Percentiles rank a stretch among this genome's conserved stretches.
phyloP scores from a whole-genome alignment of 2,329 filamentous ascomycete species.

The Polytolypa hystricis region DNA sequence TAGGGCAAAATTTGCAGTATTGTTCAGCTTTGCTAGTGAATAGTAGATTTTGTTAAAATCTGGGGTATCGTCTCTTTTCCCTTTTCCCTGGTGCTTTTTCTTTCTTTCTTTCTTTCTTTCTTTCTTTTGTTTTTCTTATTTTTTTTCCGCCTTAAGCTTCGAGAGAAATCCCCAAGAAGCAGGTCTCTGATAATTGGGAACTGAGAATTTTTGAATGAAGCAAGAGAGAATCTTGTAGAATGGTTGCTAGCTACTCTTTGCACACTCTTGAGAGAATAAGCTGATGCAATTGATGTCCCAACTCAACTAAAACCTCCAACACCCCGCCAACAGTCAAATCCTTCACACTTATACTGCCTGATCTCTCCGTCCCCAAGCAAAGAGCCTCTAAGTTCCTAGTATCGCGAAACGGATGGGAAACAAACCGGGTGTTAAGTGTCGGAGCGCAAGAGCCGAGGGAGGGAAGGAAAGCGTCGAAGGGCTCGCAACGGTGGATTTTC shows the following conservation, averaged over 20 bases:
- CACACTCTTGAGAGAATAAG: constrained; percentile 28
- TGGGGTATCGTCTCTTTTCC: constrained; percentile 10
- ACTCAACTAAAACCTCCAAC: constrained; percentile 15
- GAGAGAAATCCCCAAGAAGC: constrained; percentile 12
- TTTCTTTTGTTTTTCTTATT: constrained; percentile 13
- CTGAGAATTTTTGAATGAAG: constrained; percentile 19
- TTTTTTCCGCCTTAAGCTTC: too few relatives aligned
- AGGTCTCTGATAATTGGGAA: constrained; percentile 10
- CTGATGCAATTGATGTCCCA: constrained; percentile 22
- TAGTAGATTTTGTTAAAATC: constrained; percentile 7
- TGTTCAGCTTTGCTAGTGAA: constrained; percentile 9
- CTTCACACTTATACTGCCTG: constrained; percentile 2
- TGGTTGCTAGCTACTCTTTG: constrained; percentile 36
- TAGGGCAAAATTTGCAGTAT: constrained; percentile 6
- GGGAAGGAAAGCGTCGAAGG: too few relatives aligned
- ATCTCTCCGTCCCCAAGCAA: constrained; percentile 3
- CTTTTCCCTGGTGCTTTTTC: constrained; percentile 8
- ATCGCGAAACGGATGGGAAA: too few relatives aligned
- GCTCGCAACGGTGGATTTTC: too few relatives aligned
- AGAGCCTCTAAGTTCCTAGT: too few relatives aligned
- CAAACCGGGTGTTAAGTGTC: too few relatives aligned
- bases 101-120: constrained; percentile 10
- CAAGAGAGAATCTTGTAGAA: constrained; percentile 32
- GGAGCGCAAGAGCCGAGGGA: too few relatives aligned
- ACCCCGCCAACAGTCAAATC: constrained; percentile 12